phyloP scores from a whole-genome alignment of 2,329 filamentous ascomycete genomes.

The Apiospora malaysiana region DNA sequence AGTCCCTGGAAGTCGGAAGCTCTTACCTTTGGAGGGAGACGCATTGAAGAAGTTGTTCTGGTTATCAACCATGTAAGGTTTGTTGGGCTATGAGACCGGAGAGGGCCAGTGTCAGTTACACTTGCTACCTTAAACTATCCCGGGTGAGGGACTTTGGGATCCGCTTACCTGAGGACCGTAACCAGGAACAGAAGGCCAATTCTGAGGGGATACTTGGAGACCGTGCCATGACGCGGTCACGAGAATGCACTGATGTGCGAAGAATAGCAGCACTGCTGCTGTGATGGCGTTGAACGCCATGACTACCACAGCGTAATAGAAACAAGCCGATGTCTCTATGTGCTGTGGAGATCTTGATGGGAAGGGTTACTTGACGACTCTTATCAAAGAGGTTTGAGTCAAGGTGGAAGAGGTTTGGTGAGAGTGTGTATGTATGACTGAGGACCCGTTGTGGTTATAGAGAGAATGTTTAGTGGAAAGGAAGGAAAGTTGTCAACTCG shows the following conservation, averaged over 20 bases:
- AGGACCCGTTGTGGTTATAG: background rate
- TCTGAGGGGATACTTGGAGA: background rate
- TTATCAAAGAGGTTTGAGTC: background rate
- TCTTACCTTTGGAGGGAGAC: constrained; percentile 30
- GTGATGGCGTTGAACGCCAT: background rate
- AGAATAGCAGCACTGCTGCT: background rate
- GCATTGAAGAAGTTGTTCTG: constrained; percentile 29
- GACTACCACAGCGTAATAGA: too few species aligned
- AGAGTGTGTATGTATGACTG: background rate
- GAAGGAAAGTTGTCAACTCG: background rate
- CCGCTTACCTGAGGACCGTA: background rate
- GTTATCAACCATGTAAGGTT: constrained; percentile 33
- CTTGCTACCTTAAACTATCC: background rate
- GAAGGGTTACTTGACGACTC: background rate
- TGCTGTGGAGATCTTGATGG: too few species aligned
- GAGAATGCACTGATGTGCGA: background rate
- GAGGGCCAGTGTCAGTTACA: constrained; percentile 23
- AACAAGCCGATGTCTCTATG: background rate
- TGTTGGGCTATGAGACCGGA: constrained; percentile 18
- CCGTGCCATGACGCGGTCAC: background rate
- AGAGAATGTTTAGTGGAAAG: background rate
- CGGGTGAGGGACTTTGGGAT: fast-evolving
- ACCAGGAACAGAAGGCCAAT: background rate
- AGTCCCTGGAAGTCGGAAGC: fast-evolving
- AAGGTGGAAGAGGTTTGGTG: background rate